A percentile compares a stretch with the other conserved stretches of the same genome.
Conservation (phyloP, 192 early-diverging fungal species). For the Backusella parvicylindrica region DNA sequence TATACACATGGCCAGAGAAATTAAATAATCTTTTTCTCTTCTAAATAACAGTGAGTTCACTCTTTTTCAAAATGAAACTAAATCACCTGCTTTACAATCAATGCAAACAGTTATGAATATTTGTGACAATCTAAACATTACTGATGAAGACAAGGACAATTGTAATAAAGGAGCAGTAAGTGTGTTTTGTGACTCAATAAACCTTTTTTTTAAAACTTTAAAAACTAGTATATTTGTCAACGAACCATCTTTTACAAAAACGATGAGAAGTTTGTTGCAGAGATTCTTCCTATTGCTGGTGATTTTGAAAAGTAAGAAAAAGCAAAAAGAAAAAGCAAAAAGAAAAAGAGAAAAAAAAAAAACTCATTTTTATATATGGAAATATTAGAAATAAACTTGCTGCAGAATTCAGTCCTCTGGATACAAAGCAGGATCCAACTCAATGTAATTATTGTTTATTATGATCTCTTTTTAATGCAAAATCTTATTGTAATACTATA, state of each 20-base stretch:
- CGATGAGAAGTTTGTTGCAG: not conserved
- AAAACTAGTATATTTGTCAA: not conserved
- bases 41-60: not conserved
- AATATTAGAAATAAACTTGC: not conserved
- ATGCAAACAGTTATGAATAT: conserved; percentile 18
- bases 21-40: not conserved
- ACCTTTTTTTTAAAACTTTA: not conserved
- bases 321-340: not conserved
- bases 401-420: conserved; percentile 1
- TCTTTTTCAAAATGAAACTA: not conserved
- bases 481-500: not conserved
- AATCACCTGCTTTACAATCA: not conserved
- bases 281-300: not conserved
- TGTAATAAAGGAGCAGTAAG: conserved; percentile 27
- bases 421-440: conserved; percentile 18
- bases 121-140: conserved; percentile 14
- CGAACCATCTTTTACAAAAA: not conserved
- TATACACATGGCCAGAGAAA: too few relatives aligned
- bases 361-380: not conserved
- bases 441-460: conserved; percentile 19
- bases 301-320: not conserved
- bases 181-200: not conserved
- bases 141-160: conserved; percentile 8
- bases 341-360: not conserved
- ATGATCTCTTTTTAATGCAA: too few relatives aligned